These are phyloP conservation scores for Lachnellula willkommii DNA, from an alignment of 2,329 filamentous ascomycete species.

Conservation along the genomic window DNA sequence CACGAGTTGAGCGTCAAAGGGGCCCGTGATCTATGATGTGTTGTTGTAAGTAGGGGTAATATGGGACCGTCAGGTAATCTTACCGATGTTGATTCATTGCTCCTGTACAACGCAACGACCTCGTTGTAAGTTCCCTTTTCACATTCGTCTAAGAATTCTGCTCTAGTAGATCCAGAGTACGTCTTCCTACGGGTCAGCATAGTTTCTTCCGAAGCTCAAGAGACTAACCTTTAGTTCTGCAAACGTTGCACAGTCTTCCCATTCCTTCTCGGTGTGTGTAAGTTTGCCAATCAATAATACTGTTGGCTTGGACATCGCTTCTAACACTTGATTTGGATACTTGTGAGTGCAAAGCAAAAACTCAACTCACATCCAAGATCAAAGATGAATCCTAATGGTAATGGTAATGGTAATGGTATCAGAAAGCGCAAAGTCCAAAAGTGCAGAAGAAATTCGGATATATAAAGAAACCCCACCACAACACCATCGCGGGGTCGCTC, in stretches of 20 bases:
- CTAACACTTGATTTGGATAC: too few species aligned
- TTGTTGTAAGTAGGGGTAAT: constrained; percentile 20
- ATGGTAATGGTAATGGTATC: neutral
- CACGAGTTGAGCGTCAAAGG: constrained; percentile 64
- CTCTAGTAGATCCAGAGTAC: constrained; percentile 47
- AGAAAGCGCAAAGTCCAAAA: neutral
- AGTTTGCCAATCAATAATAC: constrained; percentile 25
- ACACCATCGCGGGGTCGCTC: neutral
- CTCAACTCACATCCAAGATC: neutral
- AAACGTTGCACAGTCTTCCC: constrained; percentile 22
- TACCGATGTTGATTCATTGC: constrained; percentile 57
- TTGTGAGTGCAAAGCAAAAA: too few species aligned
- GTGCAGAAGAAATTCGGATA: neutral
- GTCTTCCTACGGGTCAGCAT: constrained; percentile 8
- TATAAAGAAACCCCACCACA: neutral
- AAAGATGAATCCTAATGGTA: neutral
- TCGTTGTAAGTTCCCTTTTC: constrained; percentile 58
- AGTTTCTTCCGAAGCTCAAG: neutral
- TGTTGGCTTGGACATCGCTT: constrained; percentile 13
- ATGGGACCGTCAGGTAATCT: neutral
- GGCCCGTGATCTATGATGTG: constrained; percentile 50
- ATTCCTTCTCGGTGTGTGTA: constrained; percentile 24
- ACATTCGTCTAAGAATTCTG: constrained; percentile 63
- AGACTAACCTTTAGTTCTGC: constrained; percentile 21
- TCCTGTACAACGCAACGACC: constrained; percentile 62